Conservation (phyloP, 139 green algal species). For the Coelastrella sp. region DNA sequence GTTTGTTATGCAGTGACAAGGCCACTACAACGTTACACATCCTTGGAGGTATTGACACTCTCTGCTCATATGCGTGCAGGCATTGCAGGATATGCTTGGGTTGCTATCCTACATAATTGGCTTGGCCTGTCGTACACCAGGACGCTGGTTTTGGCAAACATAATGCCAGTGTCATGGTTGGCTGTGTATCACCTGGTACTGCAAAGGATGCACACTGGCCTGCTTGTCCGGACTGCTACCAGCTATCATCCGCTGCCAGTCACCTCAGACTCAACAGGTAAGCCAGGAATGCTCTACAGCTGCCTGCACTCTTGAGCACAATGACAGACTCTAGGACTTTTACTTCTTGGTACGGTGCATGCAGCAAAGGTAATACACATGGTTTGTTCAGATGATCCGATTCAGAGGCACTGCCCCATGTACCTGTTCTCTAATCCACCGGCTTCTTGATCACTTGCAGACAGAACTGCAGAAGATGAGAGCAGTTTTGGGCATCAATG, state of each 20-base stretch:
- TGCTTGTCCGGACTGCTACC: not conserved
- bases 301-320: no score
- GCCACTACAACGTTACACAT: no score
- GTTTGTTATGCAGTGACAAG: no score
- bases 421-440: no score
- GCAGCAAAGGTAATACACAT: no score
- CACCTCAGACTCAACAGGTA: not conserved
- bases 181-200: constrained; percentile 34
- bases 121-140: constrained; percentile 52
- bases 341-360: no score
- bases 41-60: no score
- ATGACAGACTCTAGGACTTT: no score
- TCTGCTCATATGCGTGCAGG: no score
- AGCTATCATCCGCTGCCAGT: not conserved
- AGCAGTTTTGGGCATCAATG: not conserved
- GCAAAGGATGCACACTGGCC: not conserved
- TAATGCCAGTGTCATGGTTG: constrained; percentile 36
- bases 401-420: no score
- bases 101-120: constrained; percentile 56
- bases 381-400: no score
- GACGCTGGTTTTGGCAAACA: constrained; percentile 59
- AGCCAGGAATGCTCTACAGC: no score
- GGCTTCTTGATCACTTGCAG: not conserved
- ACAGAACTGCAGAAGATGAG: not conserved
- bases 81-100: constrained; percentile 73